Base-by-base conservation (phyloP, 306 rosid species). In the Prunus kanzakura region DNA sequence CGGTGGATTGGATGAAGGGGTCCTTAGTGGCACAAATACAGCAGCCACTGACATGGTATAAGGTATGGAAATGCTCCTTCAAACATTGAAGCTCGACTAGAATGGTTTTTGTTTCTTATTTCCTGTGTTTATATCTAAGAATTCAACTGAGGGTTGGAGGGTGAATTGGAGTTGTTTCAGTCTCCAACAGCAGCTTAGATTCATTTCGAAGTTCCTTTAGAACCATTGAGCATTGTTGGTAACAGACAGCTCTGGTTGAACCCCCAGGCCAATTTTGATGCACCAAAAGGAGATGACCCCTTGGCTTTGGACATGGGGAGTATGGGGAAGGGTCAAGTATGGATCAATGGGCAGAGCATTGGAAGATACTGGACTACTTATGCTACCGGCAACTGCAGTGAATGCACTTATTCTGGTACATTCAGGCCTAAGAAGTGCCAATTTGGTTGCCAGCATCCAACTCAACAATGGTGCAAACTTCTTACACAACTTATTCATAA, bases 311-410 rank as follows among this genome's bases (percentile, higher is more conserved):
- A 94, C 81, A 75, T 92, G 95, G 58, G 80, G 5, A 79, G 90
- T 75, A 89, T 93, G 98, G 93, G 94, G 63, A 93, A 91, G 79
- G 98, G 96, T 74, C 88, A 90, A 82, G 74, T 89, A 43, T 94
- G 98, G 98, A 79, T 94, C 72, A 94, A 94, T 16, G 98, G 97
- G 69, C 84, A 83, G 62, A 92, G 84, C 83, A 79, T 94, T 20
- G 97, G 97, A 72, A 87, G 98, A 73, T 93, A 92, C 81, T 94
- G 98, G 97, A 88, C 96, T 3, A 84, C 64, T 72, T 54, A 82
- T 55, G 96, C 97, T 49, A 77, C 64, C 0, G 98, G 96, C 20
- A 79, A 63, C 75, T 94, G 98, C 60, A 72, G 64, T 6, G 32
- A 15, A 23, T 94, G 96, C 74, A 79, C 84, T 55, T 94, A 92